Conservation (phyloP, 352 stramenopile genomes). For the Globisporangium carolinianum region DNA sequence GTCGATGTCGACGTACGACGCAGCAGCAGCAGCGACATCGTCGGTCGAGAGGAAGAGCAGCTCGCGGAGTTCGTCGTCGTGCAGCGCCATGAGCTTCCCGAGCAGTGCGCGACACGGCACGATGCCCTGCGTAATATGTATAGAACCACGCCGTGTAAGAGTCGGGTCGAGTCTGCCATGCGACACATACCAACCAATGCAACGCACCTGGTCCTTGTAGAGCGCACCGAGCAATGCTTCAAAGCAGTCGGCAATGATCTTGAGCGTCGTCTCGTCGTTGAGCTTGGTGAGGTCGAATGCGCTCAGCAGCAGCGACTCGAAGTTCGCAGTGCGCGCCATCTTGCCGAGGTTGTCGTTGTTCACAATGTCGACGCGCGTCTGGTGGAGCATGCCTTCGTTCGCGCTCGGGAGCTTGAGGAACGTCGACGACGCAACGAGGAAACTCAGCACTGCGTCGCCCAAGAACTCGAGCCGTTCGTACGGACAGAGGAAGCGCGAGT, state of each 20-base stretch:
- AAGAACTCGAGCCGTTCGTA: conserved; percentile 85
- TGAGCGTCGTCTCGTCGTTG: conserved; percentile 43
- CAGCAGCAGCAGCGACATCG: conserved; percentile 35
- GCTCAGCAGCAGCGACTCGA: conserved; percentile 64
- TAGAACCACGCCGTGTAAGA: neutral
- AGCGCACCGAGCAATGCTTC: conserved; percentile 75
- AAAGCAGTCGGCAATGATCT: conserved; percentile 81
- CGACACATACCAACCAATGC: neutral
- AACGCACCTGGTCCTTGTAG: conserved; percentile 63
- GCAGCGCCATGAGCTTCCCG: conserved; percentile 46
- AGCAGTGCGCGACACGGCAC: conserved; percentile 56
- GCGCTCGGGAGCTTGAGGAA: conserved; percentile 75
- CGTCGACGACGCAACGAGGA: conserved; percentile 69
- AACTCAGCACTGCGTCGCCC: conserved; percentile 77
- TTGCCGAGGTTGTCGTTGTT: conserved; percentile 76
- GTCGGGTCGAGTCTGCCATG: neutral
- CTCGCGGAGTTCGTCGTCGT: conserved; percentile 47
- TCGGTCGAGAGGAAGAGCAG: conserved; percentile 55
- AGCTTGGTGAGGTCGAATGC: conserved; percentile 61
- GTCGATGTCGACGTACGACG: conserved; percentile 48
- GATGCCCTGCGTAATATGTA: conserved; percentile 26
- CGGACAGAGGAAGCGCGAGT: conserved; percentile 68
- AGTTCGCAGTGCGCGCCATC: conserved; percentile 66
- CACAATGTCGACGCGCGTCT: conserved; percentile 64
- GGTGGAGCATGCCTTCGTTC: conserved; percentile 58